Evolutionary conservation across 805 yeast species (phyloP).

Genomic region (Myxozyma neglecta): DNA sequence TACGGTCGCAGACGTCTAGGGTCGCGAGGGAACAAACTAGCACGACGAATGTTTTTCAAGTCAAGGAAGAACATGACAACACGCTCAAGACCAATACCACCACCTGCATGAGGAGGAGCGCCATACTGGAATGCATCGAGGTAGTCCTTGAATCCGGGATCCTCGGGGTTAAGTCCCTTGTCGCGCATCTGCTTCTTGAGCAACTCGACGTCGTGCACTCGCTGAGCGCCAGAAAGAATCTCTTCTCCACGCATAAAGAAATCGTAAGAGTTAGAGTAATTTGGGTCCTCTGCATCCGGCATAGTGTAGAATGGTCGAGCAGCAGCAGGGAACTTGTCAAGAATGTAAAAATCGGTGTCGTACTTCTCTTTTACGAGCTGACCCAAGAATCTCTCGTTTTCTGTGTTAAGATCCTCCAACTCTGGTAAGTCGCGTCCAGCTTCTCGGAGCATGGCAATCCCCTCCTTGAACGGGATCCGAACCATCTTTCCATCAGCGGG

Average conservation of each 20-base stretch:
- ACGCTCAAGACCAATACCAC: constrained; percentile 99
- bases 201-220: constrained; percentile 90
- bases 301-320: constrained; percentile 98
- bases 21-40: constrained; percentile 99
- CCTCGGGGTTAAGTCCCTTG: constrained; percentile 77
- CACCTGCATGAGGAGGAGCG: constrained; percentile 99
- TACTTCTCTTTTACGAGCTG: constrained; percentile 87
- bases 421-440: constrained; percentile 68
- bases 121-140: constrained; percentile 91
- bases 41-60: constrained; percentile 95
- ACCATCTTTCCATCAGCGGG: constrained; percentile 96
- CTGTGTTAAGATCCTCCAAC: constrained; percentile 52
- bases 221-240: constrained; percentile 98
- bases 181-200: constrained; percentile 76
- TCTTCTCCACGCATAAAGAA: constrained; percentile 99
- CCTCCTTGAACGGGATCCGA: constrained; percentile 84
- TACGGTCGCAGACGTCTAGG: constrained; percentile 87
- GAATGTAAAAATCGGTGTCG: constrained; percentile 95
- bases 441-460: constrained; percentile 78
- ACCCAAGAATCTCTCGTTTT: constrained; percentile 92
- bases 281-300: constrained; percentile 93
- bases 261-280: constrained; percentile 92
- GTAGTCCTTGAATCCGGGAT: constrained; percentile 85
- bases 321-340: constrained; percentile 97
- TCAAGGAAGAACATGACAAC: constrained; percentile 98